phyloP scores from a whole-genome alignment of 2,329 filamentous ascomycete genomes.

The Chaetomium globosum region DNA sequence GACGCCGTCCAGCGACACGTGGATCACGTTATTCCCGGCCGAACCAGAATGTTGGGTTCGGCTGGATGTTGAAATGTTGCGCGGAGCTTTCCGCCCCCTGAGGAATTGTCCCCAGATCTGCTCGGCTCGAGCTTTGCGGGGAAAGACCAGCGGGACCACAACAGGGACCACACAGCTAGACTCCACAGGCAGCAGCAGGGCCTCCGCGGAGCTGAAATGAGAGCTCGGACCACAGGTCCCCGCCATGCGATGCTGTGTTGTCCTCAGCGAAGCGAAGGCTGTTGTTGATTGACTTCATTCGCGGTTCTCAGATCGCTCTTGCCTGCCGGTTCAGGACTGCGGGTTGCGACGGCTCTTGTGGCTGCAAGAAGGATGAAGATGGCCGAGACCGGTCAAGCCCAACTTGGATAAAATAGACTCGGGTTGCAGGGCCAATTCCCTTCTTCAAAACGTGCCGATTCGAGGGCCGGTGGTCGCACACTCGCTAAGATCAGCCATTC shows the following conservation, averaged over 20 bases:
- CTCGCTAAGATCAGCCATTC: slow-evolving; percentile 18
- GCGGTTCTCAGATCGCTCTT: background rate
- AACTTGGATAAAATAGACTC: background rate
- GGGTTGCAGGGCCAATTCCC: background rate
- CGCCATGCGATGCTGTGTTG: background rate
- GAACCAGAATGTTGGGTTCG: background rate
- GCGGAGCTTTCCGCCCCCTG: slow-evolving; percentile 8
- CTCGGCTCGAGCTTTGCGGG: slow-evolving; percentile 2
- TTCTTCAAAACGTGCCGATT: background rate
- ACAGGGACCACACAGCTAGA: background rate
- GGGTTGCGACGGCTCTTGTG: background rate
- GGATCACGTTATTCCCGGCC: background rate
- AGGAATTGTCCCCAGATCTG: background rate
- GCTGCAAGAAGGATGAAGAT: background rate
- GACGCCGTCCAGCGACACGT: background rate
- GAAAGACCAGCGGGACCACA: background rate
- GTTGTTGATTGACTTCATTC: background rate
- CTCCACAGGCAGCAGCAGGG: background rate
- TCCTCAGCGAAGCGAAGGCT: background rate
- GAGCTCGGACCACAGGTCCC: slow-evolving; percentile 5
- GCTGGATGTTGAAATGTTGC: background rate
- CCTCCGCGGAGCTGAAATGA: slow-evolving; percentile 13
- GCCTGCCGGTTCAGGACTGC: background rate
- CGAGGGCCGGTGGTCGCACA: background rate
- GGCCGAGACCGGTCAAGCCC: slow-evolving; percentile 7